These are phyloP conservation scores for Casuarina equisetifolia DNA, from an alignment of 306 rosid genomes.

Conservation along the genomic window DNA sequence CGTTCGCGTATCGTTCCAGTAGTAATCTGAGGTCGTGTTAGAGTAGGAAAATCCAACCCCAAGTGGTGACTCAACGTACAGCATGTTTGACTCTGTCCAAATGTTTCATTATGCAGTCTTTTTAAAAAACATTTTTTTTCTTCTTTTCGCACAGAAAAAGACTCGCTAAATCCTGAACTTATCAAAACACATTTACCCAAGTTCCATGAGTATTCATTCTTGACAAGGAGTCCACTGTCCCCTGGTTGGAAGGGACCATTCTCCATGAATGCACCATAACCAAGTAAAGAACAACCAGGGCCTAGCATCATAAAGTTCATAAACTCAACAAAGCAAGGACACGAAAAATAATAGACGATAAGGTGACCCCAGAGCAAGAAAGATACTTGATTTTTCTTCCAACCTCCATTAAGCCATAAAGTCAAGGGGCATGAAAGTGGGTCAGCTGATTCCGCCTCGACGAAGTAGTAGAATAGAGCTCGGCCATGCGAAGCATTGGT, in stretches of 20 bases:
- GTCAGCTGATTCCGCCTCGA: neutral
- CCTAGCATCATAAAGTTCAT: neutral
- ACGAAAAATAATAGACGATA: neutral
- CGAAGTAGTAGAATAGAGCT: constrained; percentile 8
- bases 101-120: neutral
- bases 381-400: neutral
- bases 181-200: neutral
- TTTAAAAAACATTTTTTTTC: neutral
- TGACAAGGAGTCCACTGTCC: neutral
- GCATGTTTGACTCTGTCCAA: constrained; percentile 6
- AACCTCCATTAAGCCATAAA: constrained; percentile 9
- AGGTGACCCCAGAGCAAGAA: neutral
- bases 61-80: neutral
- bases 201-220: constrained; percentile 2
- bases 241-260: neutral
- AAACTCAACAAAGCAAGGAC: neutral
- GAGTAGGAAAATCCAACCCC: constrained; percentile 6
- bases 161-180: neutral
- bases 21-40: neutral
- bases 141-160: neutral
- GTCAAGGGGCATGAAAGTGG: neutral
- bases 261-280: constrained; percentile 1
- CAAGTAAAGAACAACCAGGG: neutral
- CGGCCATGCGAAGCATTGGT: constrained; percentile 4
- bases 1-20: neutral